A percentile compares a stretch with the other conserved stretches of the same genome.
Evolutionary conservation across 345 rosid genomes (phyloP).

Genomic region (Pugionium cornutum): DNA sequence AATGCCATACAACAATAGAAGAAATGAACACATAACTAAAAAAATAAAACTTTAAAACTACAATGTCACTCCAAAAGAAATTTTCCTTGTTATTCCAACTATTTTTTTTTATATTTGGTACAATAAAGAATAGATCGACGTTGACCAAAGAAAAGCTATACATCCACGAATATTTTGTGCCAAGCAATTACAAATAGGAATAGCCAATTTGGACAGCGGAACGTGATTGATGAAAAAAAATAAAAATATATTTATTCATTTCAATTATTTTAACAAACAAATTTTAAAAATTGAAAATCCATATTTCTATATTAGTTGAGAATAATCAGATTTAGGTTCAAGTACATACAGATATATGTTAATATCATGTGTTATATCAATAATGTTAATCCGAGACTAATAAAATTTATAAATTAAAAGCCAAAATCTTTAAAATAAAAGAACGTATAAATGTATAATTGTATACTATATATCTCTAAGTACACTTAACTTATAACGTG

Average conservation of each 20-base stretch:
- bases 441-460: neutral
- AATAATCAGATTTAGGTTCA: neutral
- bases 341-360: constrained; percentile 1
- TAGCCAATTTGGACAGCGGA: constrained; percentile 17
- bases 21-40: too few species aligned
- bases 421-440: neutral
- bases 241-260: neutral
- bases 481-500: neutral
- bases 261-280: neutral
- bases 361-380: neutral
- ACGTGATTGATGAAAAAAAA: neutral
- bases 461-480: neutral
- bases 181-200: constrained; percentile 17
- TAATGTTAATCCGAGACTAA: neutral
- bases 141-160: constrained; percentile 25
- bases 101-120: neutral
- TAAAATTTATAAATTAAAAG: neutral
- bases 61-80: too few species aligned
- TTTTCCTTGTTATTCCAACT: neutral
- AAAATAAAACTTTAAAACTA: too few species aligned
- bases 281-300: too few species aligned
- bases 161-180: constrained; percentile 16
- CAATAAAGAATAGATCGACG: constrained; percentile 25
- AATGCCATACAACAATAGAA: too few species aligned
- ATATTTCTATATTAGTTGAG: neutral